phyloP scores from a whole-genome alignment of 352 stramenopile genomes.

The Globisporangium solare region DNA sequence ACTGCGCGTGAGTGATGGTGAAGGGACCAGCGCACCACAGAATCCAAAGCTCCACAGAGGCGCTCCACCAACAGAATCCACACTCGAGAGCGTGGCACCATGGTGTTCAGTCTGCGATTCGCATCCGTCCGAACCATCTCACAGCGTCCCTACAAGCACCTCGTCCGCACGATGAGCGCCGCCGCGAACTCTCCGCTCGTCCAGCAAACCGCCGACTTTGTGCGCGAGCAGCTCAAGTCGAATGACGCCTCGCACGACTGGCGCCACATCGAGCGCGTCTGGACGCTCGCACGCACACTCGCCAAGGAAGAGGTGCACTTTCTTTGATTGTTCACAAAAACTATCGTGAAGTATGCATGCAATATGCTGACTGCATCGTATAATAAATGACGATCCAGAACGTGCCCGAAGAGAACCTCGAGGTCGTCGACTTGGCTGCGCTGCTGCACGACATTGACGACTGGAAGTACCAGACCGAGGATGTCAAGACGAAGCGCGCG shows the following conservation, averaged over 20 bases:
- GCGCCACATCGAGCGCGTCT: conserved; percentile 87
- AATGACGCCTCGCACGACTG: conserved; percentile 87
- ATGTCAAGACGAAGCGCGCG: conserved; percentile 52
- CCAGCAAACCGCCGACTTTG: conserved; percentile 64
- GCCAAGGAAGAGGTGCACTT: conserved; percentile 79
- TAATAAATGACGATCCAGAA: conserved; percentile 26
- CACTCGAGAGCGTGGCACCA: neutral
- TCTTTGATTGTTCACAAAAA: no score
- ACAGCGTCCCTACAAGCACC: neutral
- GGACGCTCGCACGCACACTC: conserved; percentile 61
- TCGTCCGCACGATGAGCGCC: neutral
- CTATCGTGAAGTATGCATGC: no score
- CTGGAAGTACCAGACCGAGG: conserved; percentile 67
- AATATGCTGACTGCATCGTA: neutral
- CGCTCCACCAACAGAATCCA: neutral
- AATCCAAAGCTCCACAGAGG: neutral
- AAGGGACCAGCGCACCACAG: neutral
- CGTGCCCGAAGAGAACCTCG: conserved; percentile 45
- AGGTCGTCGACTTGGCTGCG: conserved; percentile 80
- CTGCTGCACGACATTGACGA: conserved; percentile 90
- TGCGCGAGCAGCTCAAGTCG: conserved; percentile 58
- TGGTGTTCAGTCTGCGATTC: neutral
- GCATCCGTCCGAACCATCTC: neutral
- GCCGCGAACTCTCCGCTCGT: conserved; percentile 39
- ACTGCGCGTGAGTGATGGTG: no score